These are phyloP conservation scores for Ophiostoma ulmi DNA, from an alignment of 2,329 filamentous ascomycete species.

Conservation along the genomic window DNA sequence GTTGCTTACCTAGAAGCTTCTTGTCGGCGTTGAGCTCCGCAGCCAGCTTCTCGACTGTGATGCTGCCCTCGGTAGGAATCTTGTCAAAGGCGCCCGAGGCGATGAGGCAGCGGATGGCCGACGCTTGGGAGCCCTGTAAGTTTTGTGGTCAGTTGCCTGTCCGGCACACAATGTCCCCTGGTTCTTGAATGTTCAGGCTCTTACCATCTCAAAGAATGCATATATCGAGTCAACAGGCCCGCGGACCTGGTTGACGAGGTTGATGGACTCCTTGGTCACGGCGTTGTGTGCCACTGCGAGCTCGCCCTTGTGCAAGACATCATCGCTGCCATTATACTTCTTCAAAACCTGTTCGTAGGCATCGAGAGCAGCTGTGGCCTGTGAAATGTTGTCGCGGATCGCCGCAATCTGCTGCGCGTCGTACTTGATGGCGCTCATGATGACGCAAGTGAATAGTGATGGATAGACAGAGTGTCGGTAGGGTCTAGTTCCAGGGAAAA, in stretches of 20 bases:
- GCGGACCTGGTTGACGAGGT: background rate
- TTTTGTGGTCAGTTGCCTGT: background rate
- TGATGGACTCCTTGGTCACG: background rate
- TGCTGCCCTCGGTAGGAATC: background rate
- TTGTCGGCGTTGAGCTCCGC: background rate
- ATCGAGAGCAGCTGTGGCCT: background rate
- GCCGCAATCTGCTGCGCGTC: background rate
- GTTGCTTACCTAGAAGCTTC: background rate
- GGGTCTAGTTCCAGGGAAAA: background rate
- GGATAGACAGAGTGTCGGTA: background rate
- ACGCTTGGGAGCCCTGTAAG: background rate
- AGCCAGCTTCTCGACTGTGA: background rate
- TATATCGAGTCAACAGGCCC: background rate
- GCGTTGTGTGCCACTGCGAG: background rate
- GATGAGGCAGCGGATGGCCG: background rate
- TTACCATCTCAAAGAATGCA: background rate
- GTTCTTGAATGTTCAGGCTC: too few species aligned
- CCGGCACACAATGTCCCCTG: too few species aligned
- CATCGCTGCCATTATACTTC: background rate
- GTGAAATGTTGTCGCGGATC: background rate
- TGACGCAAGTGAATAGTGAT: background rate
- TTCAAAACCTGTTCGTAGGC: background rate
- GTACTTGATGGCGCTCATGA: background rate
- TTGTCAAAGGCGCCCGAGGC: background rate
- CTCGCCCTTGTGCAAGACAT: background rate